Evolutionary conservation across 2,329 filamentous ascomycete species (phyloP).

Genomic region (Epichloe typhina): DNA sequence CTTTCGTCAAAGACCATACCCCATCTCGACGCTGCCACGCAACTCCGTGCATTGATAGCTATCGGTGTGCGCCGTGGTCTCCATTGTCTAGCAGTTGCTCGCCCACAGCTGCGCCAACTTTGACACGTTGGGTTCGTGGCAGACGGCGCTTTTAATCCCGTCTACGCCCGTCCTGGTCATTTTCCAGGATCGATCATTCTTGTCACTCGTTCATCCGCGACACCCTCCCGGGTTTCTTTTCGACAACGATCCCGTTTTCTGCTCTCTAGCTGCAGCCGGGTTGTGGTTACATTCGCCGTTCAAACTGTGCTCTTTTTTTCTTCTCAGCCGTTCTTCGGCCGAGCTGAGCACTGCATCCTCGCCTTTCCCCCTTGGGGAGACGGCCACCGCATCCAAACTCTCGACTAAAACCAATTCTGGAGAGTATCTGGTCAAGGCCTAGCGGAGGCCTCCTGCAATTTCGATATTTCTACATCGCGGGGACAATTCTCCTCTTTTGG

Average conservation of each 20-base stretch:
- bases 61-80: background rate
- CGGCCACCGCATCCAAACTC: background rate
- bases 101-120: background rate
- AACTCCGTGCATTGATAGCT: slow-evolving; percentile 1
- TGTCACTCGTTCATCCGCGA: slow-evolving; percentile 4
- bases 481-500: background rate
- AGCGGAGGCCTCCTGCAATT: background rate
- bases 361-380: background rate
- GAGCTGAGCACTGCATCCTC: background rate
- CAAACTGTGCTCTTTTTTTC: background rate
- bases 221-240: background rate
- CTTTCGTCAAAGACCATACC: background rate
- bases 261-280: background rate
- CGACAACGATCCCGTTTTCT: background rate
- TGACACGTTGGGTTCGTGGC: slow-evolving; percentile 1
- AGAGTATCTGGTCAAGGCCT: no score
- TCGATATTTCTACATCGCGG: background rate
- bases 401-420: background rate
- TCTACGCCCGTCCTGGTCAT: background rate
- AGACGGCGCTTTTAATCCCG: background rate
- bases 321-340: background rate
- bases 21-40: slow-evolving; percentile 1
- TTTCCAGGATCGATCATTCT: background rate
- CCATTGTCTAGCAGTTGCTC: background rate
- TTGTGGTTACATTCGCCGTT: background rate